Conservation (phyloP, 768 basidiomycete species). For the Suillus subalutaceus region DNA sequence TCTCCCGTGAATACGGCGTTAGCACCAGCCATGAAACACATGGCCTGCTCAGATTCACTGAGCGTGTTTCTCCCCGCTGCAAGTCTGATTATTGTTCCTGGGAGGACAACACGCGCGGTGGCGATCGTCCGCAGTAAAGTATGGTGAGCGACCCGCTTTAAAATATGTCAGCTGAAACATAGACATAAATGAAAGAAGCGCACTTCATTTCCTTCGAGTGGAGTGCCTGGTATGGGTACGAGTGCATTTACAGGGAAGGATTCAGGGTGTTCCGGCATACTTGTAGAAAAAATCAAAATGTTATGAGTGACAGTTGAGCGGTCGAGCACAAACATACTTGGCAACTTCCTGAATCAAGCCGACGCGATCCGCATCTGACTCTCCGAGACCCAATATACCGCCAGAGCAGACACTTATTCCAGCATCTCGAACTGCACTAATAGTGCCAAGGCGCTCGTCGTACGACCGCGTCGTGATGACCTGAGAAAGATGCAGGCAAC, state of each 20-base stretch:
- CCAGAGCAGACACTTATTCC: slow-evolving; percentile 98
- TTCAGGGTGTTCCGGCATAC: slow-evolving; percentile 96
- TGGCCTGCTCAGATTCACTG: slow-evolving; percentile 89
- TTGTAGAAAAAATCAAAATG: slow-evolving; percentile 30
- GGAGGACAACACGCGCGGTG: slow-evolving; percentile 90
- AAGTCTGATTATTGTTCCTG: slow-evolving; percentile 90
- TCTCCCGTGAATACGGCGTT: slow-evolving; percentile 99
- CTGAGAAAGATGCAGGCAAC: slow-evolving; percentile 40
- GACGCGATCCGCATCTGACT: slow-evolving; percentile 86
- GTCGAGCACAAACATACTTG: slow-evolving; percentile 54
- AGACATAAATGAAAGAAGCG: slow-evolving; percentile 18
- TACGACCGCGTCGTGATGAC: slow-evolving; percentile 95
- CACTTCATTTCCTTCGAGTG: slow-evolving; percentile 88
- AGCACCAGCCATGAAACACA: slow-evolving; percentile 99
- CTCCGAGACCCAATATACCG: slow-evolving; percentile 93
- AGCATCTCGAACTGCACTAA: slow-evolving; percentile 87
- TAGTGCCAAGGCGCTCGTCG: slow-evolving; percentile 90
- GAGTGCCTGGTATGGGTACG: slow-evolving; percentile 94
- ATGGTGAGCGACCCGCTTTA: slow-evolving; percentile 78
- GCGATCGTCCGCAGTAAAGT: slow-evolving; percentile 92
- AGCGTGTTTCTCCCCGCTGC: slow-evolving; percentile 92
- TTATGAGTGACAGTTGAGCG: slow-evolving; percentile 10
- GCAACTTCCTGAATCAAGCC: slow-evolving; percentile 94
- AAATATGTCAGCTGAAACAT: slow-evolving; percentile 17
- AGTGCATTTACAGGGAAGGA: slow-evolving; percentile 98